Conservation (phyloP, 2,329 filamentous ascomycete genomes). For the Ophiostoma montium region DNA sequence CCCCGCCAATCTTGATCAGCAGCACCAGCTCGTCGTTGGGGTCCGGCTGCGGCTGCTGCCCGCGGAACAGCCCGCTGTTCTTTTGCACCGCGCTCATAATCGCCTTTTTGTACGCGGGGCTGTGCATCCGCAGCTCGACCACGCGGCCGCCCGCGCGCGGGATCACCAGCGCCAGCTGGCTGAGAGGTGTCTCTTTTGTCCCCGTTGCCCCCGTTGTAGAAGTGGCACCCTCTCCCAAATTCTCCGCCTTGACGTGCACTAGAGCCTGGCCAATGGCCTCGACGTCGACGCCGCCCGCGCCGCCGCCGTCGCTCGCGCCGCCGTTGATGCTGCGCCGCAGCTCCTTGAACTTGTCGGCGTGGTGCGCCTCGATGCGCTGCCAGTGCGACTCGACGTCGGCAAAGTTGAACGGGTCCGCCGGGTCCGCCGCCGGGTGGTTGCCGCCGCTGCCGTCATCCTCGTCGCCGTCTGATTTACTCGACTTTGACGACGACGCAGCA, state of each 20-base stretch:
- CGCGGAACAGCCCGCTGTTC: conserved; percentile 12
- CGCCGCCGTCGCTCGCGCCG: conserved; percentile 3
- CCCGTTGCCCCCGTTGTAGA: background rate
- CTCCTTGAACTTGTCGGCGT: conserved; percentile 13
- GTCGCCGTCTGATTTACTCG: background rate
- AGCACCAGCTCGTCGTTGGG: conserved; percentile 47
- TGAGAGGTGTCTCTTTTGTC: conserved; percentile 5
- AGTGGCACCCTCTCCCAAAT: background rate
- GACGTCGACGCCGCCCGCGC: conserved; percentile 11
- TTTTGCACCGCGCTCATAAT: conserved; percentile 14
- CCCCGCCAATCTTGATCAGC: conserved; percentile 35
- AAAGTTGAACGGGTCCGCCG: conserved; percentile 11
- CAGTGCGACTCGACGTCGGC: conserved; percentile 14
- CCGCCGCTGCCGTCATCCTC: conserved; percentile 4
- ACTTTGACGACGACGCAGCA: background rate
- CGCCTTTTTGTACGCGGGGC: conserved; percentile 11
- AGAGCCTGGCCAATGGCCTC: conserved; percentile 12
- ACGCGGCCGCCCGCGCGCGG: conserved; percentile 14
- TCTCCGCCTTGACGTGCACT: conserved; percentile 5
- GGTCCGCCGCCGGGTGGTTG: conserved; percentile 8
- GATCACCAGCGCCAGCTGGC: conserved; percentile 14
- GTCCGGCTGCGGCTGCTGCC: conserved; percentile 29
- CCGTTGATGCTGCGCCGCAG: conserved; percentile 9
- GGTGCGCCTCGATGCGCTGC: conserved; percentile 11
- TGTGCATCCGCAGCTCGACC: conserved; percentile 16